Percentiles rank a stretch among this genome's conserved stretches.
These are phyloP conservation scores for Collybia sordida DNA, from an alignment of 768 basidiomycete genomes.

Conservation along the genomic window DNA sequence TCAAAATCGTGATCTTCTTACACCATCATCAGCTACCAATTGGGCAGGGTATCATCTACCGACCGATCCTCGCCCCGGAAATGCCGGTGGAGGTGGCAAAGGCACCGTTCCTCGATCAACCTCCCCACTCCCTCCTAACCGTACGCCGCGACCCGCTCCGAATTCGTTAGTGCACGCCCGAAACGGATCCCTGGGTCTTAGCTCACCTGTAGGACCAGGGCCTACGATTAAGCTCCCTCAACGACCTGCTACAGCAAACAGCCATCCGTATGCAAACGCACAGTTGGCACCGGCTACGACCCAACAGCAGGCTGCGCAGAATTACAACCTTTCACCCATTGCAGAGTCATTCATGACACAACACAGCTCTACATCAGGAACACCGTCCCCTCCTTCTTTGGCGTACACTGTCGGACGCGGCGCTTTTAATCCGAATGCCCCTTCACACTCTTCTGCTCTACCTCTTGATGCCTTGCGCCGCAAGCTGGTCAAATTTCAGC, in stretches of 20 bases:
- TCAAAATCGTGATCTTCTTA: conserved; percentile 36
- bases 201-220: conserved; percentile 34
- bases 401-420: conserved; percentile 61
- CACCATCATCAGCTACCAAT: conserved; percentile 38
- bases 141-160: conserved; percentile 26
- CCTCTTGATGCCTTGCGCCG: conserved; percentile 78
- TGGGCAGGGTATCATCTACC: conserved; percentile 58
- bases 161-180: conserved; percentile 42
- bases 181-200: conserved; percentile 50
- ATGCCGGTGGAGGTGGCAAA: conserved; percentile 39
- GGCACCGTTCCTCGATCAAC: conserved; percentile 38
- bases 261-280: conserved; percentile 62
- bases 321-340: conserved; percentile 67
- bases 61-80: conserved; percentile 58
- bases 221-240: conserved; percentile 43
- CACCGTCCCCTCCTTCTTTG: conserved; percentile 48
- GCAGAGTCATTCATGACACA: conserved; percentile 56
- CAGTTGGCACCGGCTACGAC: conserved; percentile 43
- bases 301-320: conserved; percentile 22
- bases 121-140: conserved; percentile 38
- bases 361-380: conserved; percentile 30
- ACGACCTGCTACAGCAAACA: conserved; percentile 40
- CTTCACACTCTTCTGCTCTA: conserved; percentile 41
- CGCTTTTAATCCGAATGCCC: conserved; percentile 49
- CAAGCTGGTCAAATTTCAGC: conserved; percentile 85